phyloP scores from a whole-genome alignment of 176 grass and related monocot genomes.

The Themeda triandra region DNA sequence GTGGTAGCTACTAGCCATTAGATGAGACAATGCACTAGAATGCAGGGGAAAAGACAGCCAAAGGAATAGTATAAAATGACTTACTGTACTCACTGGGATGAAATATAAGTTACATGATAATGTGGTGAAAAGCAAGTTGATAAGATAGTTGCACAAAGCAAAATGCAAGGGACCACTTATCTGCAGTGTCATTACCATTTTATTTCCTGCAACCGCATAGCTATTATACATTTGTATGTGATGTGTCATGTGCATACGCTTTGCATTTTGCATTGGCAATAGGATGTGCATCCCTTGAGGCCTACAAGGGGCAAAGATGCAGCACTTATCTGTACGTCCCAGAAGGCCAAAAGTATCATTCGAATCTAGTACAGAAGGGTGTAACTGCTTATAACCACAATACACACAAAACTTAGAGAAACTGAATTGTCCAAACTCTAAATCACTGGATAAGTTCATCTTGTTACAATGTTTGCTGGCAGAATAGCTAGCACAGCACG shows the following conservation, averaged over 20 bases:
- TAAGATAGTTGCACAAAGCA: conserved; percentile 24
- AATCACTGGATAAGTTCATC: conserved; percentile 20
- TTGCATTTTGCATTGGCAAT: neutral
- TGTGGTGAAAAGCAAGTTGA: conserved; percentile 27
- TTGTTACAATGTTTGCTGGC: conserved; percentile 27
- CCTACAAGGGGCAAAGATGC: neutral
- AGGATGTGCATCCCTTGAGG: neutral
- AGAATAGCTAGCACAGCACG: conserved; percentile 30
- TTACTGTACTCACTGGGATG: conserved; percentile 7
- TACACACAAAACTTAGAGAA: neutral
- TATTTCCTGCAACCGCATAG: neutral
- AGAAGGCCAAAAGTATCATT: neutral
- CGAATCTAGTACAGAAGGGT: neutral
- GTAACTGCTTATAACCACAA: neutral
- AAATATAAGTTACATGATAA: conserved; percentile 39
- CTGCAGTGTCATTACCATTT: conserved; percentile 16
- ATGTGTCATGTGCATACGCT: neutral
- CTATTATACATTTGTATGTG: neutral
- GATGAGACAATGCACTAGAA: conserved; percentile 16
- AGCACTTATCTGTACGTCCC: neutral
- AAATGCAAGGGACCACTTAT: conserved; percentile 33
- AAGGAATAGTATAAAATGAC: conserved; percentile 20
- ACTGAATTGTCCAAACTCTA: too few relatives aligned
- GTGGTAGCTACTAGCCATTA: neutral
- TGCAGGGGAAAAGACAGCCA: conserved; percentile 30